phyloP scores from a whole-genome alignment of 1,139 yeast species.

The Geotrichum histeridarum region DNA sequence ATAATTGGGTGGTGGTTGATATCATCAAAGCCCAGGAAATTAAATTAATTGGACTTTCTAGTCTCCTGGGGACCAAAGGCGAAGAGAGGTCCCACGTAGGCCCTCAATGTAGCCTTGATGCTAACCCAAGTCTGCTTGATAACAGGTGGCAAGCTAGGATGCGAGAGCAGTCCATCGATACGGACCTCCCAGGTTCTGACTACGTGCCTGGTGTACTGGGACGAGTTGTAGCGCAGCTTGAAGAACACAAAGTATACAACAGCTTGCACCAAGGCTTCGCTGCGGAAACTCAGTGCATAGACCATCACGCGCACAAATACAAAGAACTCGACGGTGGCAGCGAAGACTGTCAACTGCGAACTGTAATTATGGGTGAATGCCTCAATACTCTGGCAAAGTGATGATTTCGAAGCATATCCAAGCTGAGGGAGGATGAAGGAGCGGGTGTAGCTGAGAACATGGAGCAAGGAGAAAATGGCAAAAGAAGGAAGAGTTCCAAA shows the following conservation, averaged over 20 bases:
- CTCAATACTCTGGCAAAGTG: conserved; percentile 44
- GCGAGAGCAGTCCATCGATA: conserved; percentile 58
- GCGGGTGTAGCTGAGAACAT: conserved; percentile 61
- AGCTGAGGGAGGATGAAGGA: conserved; percentile 64
- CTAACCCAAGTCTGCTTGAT: conserved; percentile 59
- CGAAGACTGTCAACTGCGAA: conserved; percentile 63
- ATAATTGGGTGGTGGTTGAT: background rate
- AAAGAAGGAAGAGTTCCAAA: conserved; percentile 61
- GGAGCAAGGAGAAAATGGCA: conserved; percentile 65
- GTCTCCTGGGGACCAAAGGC: conserved; percentile 6
- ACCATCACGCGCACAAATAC: conserved; percentile 43
- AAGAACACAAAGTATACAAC: conserved; percentile 59
- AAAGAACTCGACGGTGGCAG: conserved; percentile 64
- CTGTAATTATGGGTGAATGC: conserved; percentile 59
- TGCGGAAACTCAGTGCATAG: conserved; percentile 57
- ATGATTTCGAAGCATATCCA: conserved; percentile 44
- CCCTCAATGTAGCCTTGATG: conserved; percentile 47
- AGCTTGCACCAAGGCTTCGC: conserved; percentile 59
- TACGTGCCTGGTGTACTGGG: conserved; percentile 66
- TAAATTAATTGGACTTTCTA: conserved; percentile 16
- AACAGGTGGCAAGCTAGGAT: conserved; percentile 53
- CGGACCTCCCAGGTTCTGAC: conserved; percentile 68
- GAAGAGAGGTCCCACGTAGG: conserved; percentile 31
- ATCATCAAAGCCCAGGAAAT: background rate
- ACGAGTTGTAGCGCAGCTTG: conserved; percentile 72